Percentiles rank a stretch among this genome's conserved stretches.
These are phyloP conservation scores for Leccinum boreale DNA, from an alignment of 768 basidiomycete genomes.

Conservation along the genomic window DNA sequence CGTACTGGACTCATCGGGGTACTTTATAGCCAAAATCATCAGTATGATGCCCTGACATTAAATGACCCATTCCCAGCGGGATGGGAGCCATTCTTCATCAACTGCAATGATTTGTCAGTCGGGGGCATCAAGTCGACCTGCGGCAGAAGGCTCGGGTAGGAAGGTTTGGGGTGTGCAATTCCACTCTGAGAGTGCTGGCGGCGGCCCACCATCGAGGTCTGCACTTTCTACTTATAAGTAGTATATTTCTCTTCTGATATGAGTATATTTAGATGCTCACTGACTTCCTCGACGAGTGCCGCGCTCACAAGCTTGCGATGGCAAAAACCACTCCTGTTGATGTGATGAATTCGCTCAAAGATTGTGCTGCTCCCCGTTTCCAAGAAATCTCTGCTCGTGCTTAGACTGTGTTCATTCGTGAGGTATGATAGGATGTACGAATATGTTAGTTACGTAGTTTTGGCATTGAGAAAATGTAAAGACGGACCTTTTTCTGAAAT, in stretches of 20 bases:
- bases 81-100: constrained; percentile 99
- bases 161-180: constrained; percentile 98
- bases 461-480: neutral
- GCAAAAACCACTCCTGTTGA: constrained; percentile 14
- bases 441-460: too few relatives aligned
- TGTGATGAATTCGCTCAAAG: constrained; percentile 16
- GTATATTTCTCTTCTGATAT: neutral
- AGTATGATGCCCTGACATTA: constrained; percentile 85
- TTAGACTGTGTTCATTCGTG: constrained; percentile 4
- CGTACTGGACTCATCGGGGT: neutral
- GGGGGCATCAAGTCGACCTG: constrained; percentile 98
- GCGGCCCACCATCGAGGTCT: constrained; percentile 60
- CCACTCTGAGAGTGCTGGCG: constrained; percentile 92
- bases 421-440: constrained; percentile 5
- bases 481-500: too few relatives aligned
- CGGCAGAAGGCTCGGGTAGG: constrained; percentile 71
- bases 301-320: constrained; percentile 45
- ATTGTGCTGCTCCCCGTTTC: constrained; percentile 18
- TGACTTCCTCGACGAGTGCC: constrained; percentile 86
- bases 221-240: neutral
- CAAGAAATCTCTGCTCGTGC: constrained; percentile 30
- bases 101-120: constrained; percentile 98
- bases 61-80: constrained; percentile 94
- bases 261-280: constrained; percentile 78
- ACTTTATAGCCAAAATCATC: constrained; percentile 84